Conservation (phyloP, 345 rosid species). For the Anastatica hierochuntica region DNA sequence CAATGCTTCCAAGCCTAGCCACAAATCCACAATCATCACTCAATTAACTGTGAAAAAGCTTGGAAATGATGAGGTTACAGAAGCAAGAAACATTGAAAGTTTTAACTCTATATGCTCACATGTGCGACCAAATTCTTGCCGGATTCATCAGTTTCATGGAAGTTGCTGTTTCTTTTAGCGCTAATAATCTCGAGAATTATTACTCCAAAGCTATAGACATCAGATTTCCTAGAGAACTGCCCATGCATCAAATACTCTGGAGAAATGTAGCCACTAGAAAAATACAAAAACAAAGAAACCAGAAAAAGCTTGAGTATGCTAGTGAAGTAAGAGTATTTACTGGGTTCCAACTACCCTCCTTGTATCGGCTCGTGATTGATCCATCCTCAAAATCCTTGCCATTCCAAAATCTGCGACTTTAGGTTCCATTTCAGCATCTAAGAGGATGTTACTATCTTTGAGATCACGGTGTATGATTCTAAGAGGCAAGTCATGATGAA, state of each 20-base stretch:
- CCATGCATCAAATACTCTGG: conserved; percentile 34
- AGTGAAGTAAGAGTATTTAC: background rate
- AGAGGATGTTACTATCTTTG: conserved; percentile 43
- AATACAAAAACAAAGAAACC: no score
- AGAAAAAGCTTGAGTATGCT: background rate
- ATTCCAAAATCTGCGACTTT: conserved; percentile 58
- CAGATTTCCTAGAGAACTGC: conserved; percentile 24
- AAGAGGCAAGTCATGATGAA: conserved; percentile 32
- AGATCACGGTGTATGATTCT: conserved; percentile 54
- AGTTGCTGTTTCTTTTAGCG: conserved; percentile 15
- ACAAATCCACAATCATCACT: background rate
- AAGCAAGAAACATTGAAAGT: no score
- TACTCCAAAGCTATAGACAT: conserved; percentile 27
- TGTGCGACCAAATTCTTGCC: conserved; percentile 13
- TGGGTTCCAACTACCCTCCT: conserved; percentile 35
- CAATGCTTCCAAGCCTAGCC: conserved; percentile 38
- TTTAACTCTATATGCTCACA: conserved; percentile 19
- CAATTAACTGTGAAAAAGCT: background rate
- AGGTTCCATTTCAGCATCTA: conserved; percentile 43
- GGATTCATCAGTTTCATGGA: conserved; percentile 4
- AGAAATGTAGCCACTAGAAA: conserved; percentile 30
- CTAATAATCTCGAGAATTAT: conserved; percentile 24
- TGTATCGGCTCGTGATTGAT: conserved; percentile 32
- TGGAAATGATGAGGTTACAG: no score
- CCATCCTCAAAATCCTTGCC: conserved; percentile 35